A percentile compares a stretch with the other conserved stretches of the same genome.
Conservation (phyloP, 345 rosid species). For the Psidium guajava region DNA sequence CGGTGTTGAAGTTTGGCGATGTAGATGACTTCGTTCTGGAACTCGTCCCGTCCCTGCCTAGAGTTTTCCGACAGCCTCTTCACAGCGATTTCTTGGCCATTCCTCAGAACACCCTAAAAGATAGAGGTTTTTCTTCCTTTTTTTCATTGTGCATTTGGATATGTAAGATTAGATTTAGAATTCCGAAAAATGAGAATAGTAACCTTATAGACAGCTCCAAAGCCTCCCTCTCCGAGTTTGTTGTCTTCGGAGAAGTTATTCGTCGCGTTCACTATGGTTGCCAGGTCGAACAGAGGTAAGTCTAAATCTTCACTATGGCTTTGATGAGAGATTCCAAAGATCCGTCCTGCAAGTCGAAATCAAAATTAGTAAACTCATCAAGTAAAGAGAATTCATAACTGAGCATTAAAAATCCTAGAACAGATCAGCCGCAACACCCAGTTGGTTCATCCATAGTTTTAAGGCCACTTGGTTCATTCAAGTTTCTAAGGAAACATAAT, state of each 20-base stretch:
- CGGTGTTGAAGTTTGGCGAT: background rate
- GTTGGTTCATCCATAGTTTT: background rate
- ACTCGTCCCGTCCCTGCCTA: background rate
- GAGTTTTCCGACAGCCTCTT: conserved; percentile 1
- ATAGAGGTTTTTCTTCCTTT: too few relatives aligned
- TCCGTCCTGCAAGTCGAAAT: background rate
- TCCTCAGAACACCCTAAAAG: background rate
- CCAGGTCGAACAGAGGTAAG: background rate
- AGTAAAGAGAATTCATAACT: background rate
- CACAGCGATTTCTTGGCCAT: conserved; percentile 7
- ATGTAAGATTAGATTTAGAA: too few relatives aligned
- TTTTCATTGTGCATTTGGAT: too few relatives aligned
- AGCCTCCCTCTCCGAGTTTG: conserved; percentile 4
- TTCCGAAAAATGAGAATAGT: background rate
- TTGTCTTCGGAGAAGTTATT: background rate
- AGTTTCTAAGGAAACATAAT: background rate
- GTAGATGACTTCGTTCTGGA: background rate
- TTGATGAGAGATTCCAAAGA: background rate
- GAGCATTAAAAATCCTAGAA: background rate
- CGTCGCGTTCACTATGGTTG: background rate
- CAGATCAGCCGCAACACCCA: background rate
- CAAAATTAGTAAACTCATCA: background rate
- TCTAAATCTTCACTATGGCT: background rate
- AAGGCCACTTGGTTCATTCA: background rate
- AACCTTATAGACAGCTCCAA: conserved; percentile 8